phyloP scores from a whole-genome alignment of 2,329 filamentous ascomycete genomes.

The Fusarium circinatum region DNA sequence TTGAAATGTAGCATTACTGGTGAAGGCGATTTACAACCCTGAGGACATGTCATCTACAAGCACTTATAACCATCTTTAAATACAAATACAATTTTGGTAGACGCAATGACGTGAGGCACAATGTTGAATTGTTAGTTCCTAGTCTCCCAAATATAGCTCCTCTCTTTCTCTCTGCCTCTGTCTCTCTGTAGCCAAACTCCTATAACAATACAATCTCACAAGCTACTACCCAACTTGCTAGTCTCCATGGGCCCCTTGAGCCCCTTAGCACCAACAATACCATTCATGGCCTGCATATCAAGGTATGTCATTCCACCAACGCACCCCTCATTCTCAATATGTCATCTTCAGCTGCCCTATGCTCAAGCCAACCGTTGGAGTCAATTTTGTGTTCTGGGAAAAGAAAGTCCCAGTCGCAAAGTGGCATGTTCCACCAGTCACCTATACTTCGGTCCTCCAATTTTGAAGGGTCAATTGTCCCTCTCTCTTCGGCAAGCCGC shows the following conservation, averaged over 20 bases:
- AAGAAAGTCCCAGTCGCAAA: not conserved
- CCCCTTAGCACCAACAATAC: not conserved
- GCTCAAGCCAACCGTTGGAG: not conserved
- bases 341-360: too few relatives aligned
- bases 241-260: too few relatives aligned
- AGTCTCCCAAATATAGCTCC: not conserved
- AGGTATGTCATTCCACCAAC: too few relatives aligned
- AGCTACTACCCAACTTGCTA: not conserved
- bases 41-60: not conserved
- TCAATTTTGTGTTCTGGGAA: rapidly evolving
- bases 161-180: not conserved
- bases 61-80: not conserved
- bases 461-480: not conserved
- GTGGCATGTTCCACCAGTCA: not conserved
- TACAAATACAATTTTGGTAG: not conserved
- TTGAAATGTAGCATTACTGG: not conserved
- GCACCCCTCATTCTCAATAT: too few relatives aligned
- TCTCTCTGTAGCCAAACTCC: not conserved
- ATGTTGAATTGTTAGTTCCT: not conserved
- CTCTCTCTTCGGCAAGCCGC: rapidly evolving
- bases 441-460: not conserved
- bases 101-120: not conserved
- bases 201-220: not conserved
- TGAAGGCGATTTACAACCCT: not conserved
- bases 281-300: not conserved